A percentile compares a stretch with the other conserved stretches of the same genome.
Conservation (phyloP, 441 rosid genomes). For the Gossypium aridum region DNA sequence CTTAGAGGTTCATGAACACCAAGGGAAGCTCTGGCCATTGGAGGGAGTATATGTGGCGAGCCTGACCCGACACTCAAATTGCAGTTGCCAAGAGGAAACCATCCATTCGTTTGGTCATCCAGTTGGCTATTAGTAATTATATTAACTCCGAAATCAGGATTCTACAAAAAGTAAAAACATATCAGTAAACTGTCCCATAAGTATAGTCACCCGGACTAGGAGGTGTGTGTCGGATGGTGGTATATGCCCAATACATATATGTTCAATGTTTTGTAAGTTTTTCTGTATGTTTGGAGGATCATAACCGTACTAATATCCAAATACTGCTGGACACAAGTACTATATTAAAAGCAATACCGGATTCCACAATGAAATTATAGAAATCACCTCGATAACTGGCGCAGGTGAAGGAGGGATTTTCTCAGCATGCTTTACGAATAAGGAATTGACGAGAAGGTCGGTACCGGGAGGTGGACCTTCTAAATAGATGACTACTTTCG, state of each 20-base stretch:
- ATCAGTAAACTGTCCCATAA: background rate
- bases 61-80: constrained; percentile 55
- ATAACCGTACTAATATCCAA: background rate
- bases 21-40: constrained; percentile 82
- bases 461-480: constrained; percentile 94
- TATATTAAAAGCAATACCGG: background rate
- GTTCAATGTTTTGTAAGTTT: background rate
- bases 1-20: constrained; percentile 59
- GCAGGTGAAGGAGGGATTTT: constrained; percentile 56
- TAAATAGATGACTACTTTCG: constrained; percentile 48
- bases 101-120: constrained; percentile 45
- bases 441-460: constrained; percentile 70
- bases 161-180: constrained; percentile 29
- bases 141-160: constrained; percentile 67
- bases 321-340: background rate
- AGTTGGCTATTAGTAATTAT: constrained; percentile 59
- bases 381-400: constrained; percentile 59
- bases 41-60: constrained; percentile 72
- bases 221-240: background rate
- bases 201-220: background rate
- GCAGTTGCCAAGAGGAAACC: constrained; percentile 86
- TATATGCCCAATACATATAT: background rate
- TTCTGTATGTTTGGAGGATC: background rate
- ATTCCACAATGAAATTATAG: background rate
- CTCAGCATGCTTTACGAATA: constrained; percentile 65